Percentiles rank a stretch among this genome's conserved stretches.
Conservation (phyloP, 306 rosid genomes). For the Benincasa hispida region DNA sequence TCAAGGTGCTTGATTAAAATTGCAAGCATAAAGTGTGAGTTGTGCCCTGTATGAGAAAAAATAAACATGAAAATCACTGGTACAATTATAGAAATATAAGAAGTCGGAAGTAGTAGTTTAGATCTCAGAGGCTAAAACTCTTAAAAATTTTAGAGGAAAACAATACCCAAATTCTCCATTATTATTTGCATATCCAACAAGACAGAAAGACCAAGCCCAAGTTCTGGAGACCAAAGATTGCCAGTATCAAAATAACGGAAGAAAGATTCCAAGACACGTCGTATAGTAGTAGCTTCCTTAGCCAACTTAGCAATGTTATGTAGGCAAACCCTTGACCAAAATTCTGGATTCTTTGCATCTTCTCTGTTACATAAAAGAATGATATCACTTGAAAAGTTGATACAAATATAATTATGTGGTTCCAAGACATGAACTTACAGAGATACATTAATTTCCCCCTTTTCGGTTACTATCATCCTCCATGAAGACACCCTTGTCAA, state of each 20-base stretch:
- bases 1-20: slow-evolving; percentile 81
- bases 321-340: slow-evolving; percentile 91
- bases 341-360: slow-evolving; percentile 56
- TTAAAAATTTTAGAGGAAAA: not conserved
- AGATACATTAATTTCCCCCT: slow-evolving; percentile 34
- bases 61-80: not conserved
- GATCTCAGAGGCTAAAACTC: slow-evolving; percentile 4
- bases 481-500: slow-evolving; percentile 36
- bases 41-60: slow-evolving; percentile 44
- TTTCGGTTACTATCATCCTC: slow-evolving; percentile 41
- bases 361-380: slow-evolving; percentile 42
- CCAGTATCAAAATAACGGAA: slow-evolving; percentile 70
- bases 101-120: not conserved
- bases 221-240: slow-evolving; percentile 58
- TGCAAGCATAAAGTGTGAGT: slow-evolving; percentile 69
- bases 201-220: slow-evolving; percentile 63
- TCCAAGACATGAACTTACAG: slow-evolving; percentile 15
- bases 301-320: slow-evolving; percentile 84
- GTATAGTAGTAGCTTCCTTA: slow-evolving; percentile 76
- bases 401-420: not conserved
- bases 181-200: slow-evolving; percentile 63
- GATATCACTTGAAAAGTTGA: not conserved
- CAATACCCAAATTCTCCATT: slow-evolving; percentile 74
- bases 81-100: not conserved
- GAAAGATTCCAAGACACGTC: slow-evolving; percentile 83